Conservation (phyloP, 495 filamentous ascomycete species). For the Daldinia concentrica region DNA sequence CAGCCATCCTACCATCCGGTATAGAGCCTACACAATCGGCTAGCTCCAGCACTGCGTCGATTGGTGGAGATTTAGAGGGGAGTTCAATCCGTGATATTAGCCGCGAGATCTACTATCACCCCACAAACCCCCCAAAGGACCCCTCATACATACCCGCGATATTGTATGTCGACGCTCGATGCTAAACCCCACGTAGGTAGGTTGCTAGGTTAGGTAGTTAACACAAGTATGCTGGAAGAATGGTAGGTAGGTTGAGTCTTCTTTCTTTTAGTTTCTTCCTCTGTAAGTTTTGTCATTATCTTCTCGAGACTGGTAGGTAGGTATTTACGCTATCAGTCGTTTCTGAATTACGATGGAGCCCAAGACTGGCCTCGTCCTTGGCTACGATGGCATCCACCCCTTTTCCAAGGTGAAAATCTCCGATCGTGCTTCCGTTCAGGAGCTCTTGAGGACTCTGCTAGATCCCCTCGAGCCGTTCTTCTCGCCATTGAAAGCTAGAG, state of each 20-base stretch:
- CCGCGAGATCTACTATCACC: slow-evolving; percentile 45
- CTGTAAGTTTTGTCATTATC: neutral
- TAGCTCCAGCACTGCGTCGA: slow-evolving; percentile 28
- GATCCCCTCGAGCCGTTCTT: slow-evolving; percentile 72
- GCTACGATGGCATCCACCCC: slow-evolving; percentile 59
- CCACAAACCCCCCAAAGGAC: slow-evolving; percentile 39
- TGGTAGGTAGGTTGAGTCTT: slow-evolving; percentile 16
- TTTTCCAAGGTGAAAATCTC: slow-evolving; percentile 59
- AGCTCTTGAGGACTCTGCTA: slow-evolving; percentile 66
- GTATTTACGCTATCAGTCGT: slow-evolving; percentile 5
- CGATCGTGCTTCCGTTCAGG: slow-evolving; percentile 63
- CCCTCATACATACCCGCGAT: slow-evolving; percentile 31
- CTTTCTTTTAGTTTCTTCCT: slow-evolving; percentile 12
- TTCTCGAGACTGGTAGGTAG: slow-evolving; percentile 1
- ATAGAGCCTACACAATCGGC: slow-evolving; percentile 15
- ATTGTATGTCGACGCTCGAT: slow-evolving; percentile 24
- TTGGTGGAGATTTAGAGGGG: slow-evolving; percentile 40
- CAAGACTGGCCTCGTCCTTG: slow-evolving; percentile 58
- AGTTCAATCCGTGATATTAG: slow-evolving; percentile 46
- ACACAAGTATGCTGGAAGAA: slow-evolving; percentile 15
- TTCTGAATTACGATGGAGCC: slow-evolving; percentile 40
- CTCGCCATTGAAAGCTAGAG: slow-evolving; percentile 64
- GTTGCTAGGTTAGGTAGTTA: neutral
- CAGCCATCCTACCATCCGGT: slow-evolving; percentile 2
- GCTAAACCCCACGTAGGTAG: slow-evolving; percentile 32